Evolutionary conservation across 1,284 basidiomycete species (phyloP), one percentile per base, ranked within the genome.

Genomic region (Puccinia coronata): DNA sequence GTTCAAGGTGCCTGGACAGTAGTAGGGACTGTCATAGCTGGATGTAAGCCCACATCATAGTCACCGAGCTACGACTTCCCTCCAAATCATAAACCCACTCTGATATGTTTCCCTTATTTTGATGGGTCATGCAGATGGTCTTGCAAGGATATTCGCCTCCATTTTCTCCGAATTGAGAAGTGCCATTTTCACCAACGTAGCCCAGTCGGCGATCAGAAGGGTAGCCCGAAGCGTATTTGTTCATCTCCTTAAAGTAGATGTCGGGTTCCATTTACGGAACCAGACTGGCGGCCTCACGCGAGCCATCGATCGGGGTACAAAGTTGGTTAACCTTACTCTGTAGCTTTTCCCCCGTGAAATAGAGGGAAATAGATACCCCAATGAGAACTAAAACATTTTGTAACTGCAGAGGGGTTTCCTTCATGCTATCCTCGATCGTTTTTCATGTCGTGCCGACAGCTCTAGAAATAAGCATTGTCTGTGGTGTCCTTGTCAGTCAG

Each of bases 231-330:
- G 51, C 36, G 80, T 75, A 12, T 81, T 81, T 47, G 59, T 63
- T 41, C 80, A 81, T 69, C 59, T 81, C 14, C 72, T 81, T 34
- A 81, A 75, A 18, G 80, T 81, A 20, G 80, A 81, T 59, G 36
- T 81, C 23, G 61, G 80, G 0, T 81, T 81, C 41, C 80, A 81
- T 67, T 65, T 81, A n/a, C 71, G 65, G 3, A 74, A 75, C 28
- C 80, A 81, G 63, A 81, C 80, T 16, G 80, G 80, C 43, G 80
- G 80, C 51, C 51, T 81, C n/a, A 69, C 72, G 16, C 25, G 72
- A 69, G 80, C 80, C 25, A 81, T 81, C 49, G 72, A 81, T 59
- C 71, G 80, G n/a, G 80, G 80, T 14, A 81, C 80, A 34, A 81
- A 81, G 80, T 81, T 57, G n/a, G 69, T 70, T 20, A 34, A 28